phyloP scores from a whole-genome alignment of 108 stramenopile species.

The Nannochloropsis gaditana region DNA sequence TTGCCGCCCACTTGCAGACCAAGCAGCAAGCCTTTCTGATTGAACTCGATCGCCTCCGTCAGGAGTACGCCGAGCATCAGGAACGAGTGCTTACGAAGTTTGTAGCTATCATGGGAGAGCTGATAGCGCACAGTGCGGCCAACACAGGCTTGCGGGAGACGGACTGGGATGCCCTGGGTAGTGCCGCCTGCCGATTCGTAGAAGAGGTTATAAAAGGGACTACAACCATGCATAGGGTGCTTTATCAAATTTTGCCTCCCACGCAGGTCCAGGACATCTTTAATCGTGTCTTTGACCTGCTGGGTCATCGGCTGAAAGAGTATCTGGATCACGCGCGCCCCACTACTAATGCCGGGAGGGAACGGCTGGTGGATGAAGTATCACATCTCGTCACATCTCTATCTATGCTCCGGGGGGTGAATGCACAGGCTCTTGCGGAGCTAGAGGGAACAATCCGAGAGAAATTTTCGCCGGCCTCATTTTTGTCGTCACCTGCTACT shows the following conservation, averaged over 20 bases:
- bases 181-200: constrained; percentile 59
- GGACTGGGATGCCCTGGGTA: constrained; percentile 57
- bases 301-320: constrained; percentile 57
- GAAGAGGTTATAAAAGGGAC: constrained; percentile 78
- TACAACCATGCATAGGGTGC: constrained; percentile 85
- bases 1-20: constrained; percentile 76
- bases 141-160: constrained; percentile 65
- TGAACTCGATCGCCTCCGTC: constrained; percentile 81
- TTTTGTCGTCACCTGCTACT: neutral
- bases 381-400: constrained; percentile 35
- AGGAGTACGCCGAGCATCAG: constrained; percentile 77
- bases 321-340: constrained; percentile 41
- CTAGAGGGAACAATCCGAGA: neutral
- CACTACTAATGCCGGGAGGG: constrained; percentile 36
- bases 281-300: constrained; percentile 76
- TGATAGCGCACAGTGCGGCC: constrained; percentile 67
- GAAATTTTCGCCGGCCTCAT: neutral
- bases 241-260: constrained; percentile 69
- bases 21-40: constrained; percentile 81
- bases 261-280: constrained; percentile 88
- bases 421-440: constrained; percentile 19
- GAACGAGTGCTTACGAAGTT: constrained; percentile 80
- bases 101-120: constrained; percentile 87
- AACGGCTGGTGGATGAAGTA: constrained; percentile 43
- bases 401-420: constrained; percentile 38